Percentiles rank a stretch among this genome's conserved stretches.
These are phyloP conservation scores for Saitoella complicata DNA, from an alignment of 805 yeast species.

Conservation along the genomic window DNA sequence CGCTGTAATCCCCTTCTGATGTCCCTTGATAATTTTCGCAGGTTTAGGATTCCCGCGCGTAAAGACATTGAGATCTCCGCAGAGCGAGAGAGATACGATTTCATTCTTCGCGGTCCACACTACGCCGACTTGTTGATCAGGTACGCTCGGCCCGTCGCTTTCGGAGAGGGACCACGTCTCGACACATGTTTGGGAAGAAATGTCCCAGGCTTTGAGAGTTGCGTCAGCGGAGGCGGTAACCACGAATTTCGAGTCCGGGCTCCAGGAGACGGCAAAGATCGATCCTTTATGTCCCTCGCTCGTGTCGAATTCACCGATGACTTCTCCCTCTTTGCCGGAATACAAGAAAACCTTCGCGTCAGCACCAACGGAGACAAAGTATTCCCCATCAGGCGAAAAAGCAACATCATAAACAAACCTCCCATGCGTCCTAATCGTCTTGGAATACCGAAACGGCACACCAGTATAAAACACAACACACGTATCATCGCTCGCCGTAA, in stretches of 20 bases:
- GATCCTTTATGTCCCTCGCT: constrained; percentile 52
- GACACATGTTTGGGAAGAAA: no score
- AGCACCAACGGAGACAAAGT: constrained; percentile 65
- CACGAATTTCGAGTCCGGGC: constrained; percentile 35
- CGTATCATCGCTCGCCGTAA: constrained; percentile 80
- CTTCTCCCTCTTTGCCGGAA: constrained; percentile 79
- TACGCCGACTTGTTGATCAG: constrained; percentile 67
- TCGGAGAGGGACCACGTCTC: no score
- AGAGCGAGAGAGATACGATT: constrained; percentile 48
- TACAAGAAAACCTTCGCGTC: constrained; percentile 65
- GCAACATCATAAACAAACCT: constrained; percentile 68
- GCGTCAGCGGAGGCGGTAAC: constrained; percentile 78
- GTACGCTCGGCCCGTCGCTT: no score
- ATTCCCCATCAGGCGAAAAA: constrained; percentile 67
- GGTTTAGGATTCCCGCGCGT: constrained; percentile 20
- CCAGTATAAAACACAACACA: constrained; percentile 74
- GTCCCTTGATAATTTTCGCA: constrained; percentile 42
- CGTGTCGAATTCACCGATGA: constrained; percentile 28
- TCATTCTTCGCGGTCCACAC: constrained; percentile 35
- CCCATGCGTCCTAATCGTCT: constrained; percentile 55
- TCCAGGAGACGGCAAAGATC: constrained; percentile 64
- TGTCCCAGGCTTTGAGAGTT: constrained; percentile 48
- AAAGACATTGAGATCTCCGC: constrained; percentile 50
- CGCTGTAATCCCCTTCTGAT: constrained; percentile 67
- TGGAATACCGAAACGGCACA: constrained; percentile 80